Base-by-base conservation (phyloP, 2,329 filamentous ascomycete species). In the Fonsecaea nubica region DNA sequence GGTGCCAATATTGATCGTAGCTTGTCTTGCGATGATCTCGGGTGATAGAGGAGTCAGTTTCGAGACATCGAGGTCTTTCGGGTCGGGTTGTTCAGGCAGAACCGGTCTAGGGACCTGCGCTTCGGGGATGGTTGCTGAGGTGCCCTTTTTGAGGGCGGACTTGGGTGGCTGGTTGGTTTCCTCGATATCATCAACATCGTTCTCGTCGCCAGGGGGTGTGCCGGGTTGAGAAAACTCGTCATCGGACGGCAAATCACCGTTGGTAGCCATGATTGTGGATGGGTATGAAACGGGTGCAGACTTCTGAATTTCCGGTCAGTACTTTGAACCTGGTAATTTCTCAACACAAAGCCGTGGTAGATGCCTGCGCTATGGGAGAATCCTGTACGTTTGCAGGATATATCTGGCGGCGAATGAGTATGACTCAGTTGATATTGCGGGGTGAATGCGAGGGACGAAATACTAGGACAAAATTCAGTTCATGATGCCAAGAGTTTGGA, bases 1-100 rank as follows among this genome's bases (percentile, higher is more conserved):
- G 69, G 95, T 97, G 72, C 94, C 95, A 75, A 98, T 97, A 83
- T 98, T 98, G 85, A 98, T 97, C 64, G 95, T 99, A 63, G 95
- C 95, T 86, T 99, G 95, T 76, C 95, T 88, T 69, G 93, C 92
- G 77, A 99, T 99, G 78, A 99, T 98, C 80, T 98, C 94, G 72
- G 93, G 93, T 15, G 94, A 96, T 74, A 97, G 84, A 65, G 95
- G 94, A 72, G 86, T 92, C 74, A 99, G 84, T 61, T 82, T 87
- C 72, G 87, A 86, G 75, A 97, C 86, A 76, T 98, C 92, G 76
- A 99, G 87, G 74, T 93, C 90, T 79, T 90, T 89, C 75, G 95
- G 92, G 74, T 99, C 92, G 72, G 95, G 96, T 84, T 99, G 95
- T 74, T 93, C 92, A 75, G 95, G 95, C 65, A 92, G 85, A 70